Base-by-base conservation (phyloP, 164 flowering plant genomes). In the Akebia trifoliata region DNA sequence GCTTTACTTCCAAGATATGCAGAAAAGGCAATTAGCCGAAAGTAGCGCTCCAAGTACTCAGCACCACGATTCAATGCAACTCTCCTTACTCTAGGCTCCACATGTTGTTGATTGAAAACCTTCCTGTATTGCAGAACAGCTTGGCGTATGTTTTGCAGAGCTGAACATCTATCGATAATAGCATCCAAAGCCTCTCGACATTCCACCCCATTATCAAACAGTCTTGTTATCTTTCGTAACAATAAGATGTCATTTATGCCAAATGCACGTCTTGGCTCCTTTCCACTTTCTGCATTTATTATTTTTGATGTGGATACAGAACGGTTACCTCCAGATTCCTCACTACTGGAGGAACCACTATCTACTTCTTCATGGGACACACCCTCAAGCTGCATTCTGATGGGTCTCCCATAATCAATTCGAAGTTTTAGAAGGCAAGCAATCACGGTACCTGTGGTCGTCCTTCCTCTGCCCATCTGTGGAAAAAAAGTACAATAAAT, bases 401-500 rank as follows among this genome's bases (percentile, higher is more conserved):
- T 72, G 24, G 96, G 98, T 64, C 84, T 80, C 49, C 96, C 95
- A 70, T 79, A 67, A 63, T 86, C 89, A 25, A 86, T 81, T 49
- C 98, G 74, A 38, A 84, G 86, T 70, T 83, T 92, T 51, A 92
- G 62, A 59, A 92, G 95, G 77, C 98, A 88, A 42, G 98, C 98
- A 62, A 92, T 92, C 31, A 92, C 96, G 46, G 96, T 88, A 59
- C 98, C 98, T 30, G 96, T 88, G 28, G 96, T 92, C 45, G 98
- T 92, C 72, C 98, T 79, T 58, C 98, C 98, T 73, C 76, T 78
- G 47, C 98, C 98, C 96, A 92, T 92, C 98, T 92, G 75, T 37
- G 38, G 52, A 61, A 37, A 55, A 48, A 47, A 45, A 58, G 37
- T 31, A 24, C 46, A 22, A 20, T 25, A 49, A 26, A 8, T 28